phyloP scores from a whole-genome alignment of 202 grass and related monocot genomes.

The Musa balbisiana region DNA sequence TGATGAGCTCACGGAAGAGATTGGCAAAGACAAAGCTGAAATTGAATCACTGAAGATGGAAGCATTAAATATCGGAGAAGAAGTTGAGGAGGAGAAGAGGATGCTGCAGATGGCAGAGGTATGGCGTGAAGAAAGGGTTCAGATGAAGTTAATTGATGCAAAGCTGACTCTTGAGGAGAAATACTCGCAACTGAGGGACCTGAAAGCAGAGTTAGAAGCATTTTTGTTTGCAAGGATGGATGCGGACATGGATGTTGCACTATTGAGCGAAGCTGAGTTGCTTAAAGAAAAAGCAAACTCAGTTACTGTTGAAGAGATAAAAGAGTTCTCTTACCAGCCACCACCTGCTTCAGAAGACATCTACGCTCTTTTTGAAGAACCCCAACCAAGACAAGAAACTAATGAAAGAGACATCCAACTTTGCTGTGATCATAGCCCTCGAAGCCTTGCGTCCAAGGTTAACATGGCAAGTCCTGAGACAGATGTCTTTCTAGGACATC shows the following conservation, averaged over 20 bases:
- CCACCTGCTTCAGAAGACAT: slow-evolving; percentile 67
- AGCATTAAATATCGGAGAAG: slow-evolving; percentile 52
- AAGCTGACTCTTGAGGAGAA: slow-evolving; percentile 84
- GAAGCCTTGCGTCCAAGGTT: slow-evolving; percentile 55
- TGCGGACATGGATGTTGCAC: slow-evolving; percentile 35
- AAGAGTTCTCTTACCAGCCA: slow-evolving; percentile 66
- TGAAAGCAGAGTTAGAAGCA: slow-evolving; percentile 52
- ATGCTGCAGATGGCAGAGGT: slow-evolving; percentile 99
- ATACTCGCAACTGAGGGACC: slow-evolving; percentile 54
- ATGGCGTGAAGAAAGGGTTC: slow-evolving; percentile 95
- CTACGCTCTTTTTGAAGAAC: slow-evolving; percentile 76
- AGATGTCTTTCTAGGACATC: slow-evolving; percentile 69
- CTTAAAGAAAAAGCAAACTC: slow-evolving; percentile 47
- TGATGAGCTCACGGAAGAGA: slow-evolving; percentile 90
- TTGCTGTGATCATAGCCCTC: slow-evolving; percentile 48
- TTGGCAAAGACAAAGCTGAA: slow-evolving; percentile 87
- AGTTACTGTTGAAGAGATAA: slow-evolving; percentile 41
- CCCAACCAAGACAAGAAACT: slow-evolving; percentile 41
- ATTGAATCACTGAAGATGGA: slow-evolving; percentile 78
- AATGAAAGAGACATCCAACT: slow-evolving; percentile 60
- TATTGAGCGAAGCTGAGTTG: slow-evolving; percentile 49
- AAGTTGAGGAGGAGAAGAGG: slow-evolving; percentile 85
- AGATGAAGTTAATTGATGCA: slow-evolving; percentile 97
- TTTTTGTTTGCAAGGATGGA: slow-evolving; percentile 39
- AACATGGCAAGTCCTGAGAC: slow-evolving; percentile 50